A percentile compares a stretch with the other conserved stretches of the same genome.
Evolutionary conservation across 169 alveolate genomes (phyloP).

Genomic region (Plasmodium reichenowi): DNA sequence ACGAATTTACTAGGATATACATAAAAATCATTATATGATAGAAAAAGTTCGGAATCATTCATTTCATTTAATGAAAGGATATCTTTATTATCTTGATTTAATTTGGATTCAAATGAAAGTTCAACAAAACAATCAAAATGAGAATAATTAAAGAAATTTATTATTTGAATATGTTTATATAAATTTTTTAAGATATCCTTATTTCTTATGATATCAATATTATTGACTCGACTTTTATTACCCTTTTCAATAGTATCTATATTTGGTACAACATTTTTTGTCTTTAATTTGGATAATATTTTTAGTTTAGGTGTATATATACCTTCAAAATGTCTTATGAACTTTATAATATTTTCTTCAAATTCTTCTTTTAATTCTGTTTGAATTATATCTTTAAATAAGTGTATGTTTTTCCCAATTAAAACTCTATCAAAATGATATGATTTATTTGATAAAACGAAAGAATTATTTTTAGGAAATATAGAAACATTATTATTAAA

Average conservation of each 20-base stretch:
- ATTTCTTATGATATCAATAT: conserved; percentile 8
- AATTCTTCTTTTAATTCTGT: conserved; percentile 25
- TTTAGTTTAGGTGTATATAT: conserved; percentile 29
- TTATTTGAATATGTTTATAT: conserved; percentile 43
- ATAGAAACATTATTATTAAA: conserved; percentile 52
- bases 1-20: conserved; percentile 48
- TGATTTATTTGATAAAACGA: conserved; percentile 21
- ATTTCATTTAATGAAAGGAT: not conserved
- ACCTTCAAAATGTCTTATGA: conserved; percentile 28
- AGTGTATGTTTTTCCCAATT: conserved; percentile 24
- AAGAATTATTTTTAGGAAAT: conserved; percentile 25
- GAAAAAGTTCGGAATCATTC: conserved; percentile 1
- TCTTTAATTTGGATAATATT: not conserved
- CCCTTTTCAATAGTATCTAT: not conserved
- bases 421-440: conserved; percentile 61
- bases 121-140: conserved; percentile 56
- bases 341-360: conserved; percentile 35
- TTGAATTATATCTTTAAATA: conserved; percentile 31
- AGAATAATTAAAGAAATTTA: conserved; percentile 56
- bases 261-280: not conserved
- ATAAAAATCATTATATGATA: conserved; percentile 58
- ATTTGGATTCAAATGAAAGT: conserved; percentile 36
- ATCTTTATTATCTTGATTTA: not conserved
- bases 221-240: conserved; percentile 1
- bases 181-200: conserved; percentile 33